Evolutionary conservation across 768 basidiomycete species (phyloP).

Genomic region (Amanita subjunquillea): DNA sequence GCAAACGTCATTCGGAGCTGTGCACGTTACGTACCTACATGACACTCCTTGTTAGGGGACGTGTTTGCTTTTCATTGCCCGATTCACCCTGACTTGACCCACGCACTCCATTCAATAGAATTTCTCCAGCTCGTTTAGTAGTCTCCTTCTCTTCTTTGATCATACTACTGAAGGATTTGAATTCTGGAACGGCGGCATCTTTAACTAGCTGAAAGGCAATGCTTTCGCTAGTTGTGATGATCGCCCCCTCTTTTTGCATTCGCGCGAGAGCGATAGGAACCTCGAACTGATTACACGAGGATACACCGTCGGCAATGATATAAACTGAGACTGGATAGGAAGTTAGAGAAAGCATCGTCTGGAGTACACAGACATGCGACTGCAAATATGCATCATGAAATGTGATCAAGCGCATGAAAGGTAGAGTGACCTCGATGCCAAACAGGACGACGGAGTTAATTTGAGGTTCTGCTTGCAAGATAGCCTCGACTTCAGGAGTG

Average conservation of each 20-base stretch:
- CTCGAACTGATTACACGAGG: constrained; percentile 73
- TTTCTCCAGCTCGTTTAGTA: constrained; percentile 35
- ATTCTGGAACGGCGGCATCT: constrained; percentile 51
- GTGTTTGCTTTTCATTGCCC: not conserved
- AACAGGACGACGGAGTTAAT: constrained; percentile 63
- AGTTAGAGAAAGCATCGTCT: constrained; percentile 68
- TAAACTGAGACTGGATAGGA: constrained; percentile 35
- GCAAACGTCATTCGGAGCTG: not conserved
- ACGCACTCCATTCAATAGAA: not conserved
- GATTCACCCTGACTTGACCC: not conserved
- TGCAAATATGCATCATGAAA: constrained; percentile 17
- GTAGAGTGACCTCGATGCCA: constrained; percentile 67
- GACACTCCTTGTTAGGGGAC: not conserved
- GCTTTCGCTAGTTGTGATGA: constrained; percentile 76
- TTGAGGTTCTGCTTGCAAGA: constrained; percentile 36
- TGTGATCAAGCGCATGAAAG: not conserved
- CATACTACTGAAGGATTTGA: constrained; percentile 61
- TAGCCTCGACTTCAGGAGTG: constrained; percentile 47
- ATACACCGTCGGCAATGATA: constrained; percentile 78
- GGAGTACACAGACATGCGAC: constrained; percentile 86
- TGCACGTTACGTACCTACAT: not conserved
- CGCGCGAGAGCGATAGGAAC: constrained; percentile 63
- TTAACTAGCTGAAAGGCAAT: constrained; percentile 65
- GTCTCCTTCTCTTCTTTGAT: constrained; percentile 71
- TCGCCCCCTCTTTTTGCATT: constrained; percentile 64